Base-by-base conservation (phyloP, 2,329 filamentous ascomycete genomes). In the Penicillium sclerotiorum region DNA sequence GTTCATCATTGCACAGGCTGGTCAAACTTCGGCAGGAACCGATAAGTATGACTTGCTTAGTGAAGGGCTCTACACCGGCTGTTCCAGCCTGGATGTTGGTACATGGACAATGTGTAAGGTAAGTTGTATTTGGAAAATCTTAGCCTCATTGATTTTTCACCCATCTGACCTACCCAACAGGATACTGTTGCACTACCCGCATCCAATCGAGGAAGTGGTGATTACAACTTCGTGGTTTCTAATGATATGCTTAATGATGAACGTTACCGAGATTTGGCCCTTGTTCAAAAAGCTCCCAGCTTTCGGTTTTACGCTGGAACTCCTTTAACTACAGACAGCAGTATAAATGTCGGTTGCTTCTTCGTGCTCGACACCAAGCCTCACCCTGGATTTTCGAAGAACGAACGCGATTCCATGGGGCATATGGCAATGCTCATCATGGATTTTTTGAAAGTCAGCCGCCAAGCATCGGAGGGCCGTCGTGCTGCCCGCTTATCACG, bases 341-440 rank as follows among this genome's bases (percentile, higher is more conserved):
- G 47, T 15, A 57, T 59, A 18, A 59, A 59, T 17, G 17, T 59
- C 15, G 56, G 56, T 18, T 55, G 77, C 12, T 83, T 83, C 49
- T 79, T 80, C 47, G 77, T 86, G 1, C 72, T 84, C 1, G 84
- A 86, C 57, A 77, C 82, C 21, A 73, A 74, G 20, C 77, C 80
- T 0, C 77, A 80, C 22, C 39, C 59, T 30, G 78, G 77, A 0
- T 61, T 87, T 11, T 62, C 57, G 1, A 42, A 59, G 4, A 28
- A 22, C 2, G 62, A 69, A 38, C 66, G 62, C 49, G 70, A 74
- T n/a, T 84, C 82, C 45, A 71, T 88, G 65, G 74, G 77, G 33
- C 80, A 82, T 35, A 77, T 86, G 67, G 73, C 77, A 0, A 69
- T 72, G 15, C 79, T 81, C 2, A 73, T 84, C 5, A 83, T 84